Evolutionary conservation across 2,329 filamentous ascomycete genomes (phyloP).

Genomic region (Fusarium pseudocircinatum): DNA sequence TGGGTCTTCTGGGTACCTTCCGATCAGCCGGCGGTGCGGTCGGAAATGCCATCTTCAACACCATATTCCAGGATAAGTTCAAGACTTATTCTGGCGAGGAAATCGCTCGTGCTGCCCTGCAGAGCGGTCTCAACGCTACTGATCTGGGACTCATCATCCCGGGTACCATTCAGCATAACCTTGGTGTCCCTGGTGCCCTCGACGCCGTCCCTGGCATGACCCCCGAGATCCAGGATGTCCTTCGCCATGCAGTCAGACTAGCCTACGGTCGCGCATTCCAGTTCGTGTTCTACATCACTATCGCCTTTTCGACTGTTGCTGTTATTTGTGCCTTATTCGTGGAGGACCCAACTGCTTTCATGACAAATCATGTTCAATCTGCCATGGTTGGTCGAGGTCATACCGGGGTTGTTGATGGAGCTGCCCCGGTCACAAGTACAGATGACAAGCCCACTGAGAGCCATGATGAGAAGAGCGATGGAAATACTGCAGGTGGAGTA

Average conservation of each 20-base stretch:
- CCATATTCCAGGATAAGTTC: constrained; percentile 19
- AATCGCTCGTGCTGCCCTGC: background rate
- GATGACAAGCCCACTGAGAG: background rate
- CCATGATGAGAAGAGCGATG: background rate
- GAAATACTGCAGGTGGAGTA: fast-evolving
- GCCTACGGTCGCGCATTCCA: constrained; percentile 15
- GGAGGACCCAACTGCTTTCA: constrained; percentile 8
- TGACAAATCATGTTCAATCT: constrained; percentile 21
- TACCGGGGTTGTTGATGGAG: background rate
- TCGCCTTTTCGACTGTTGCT: constrained; percentile 5
- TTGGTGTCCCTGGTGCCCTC: background rate
- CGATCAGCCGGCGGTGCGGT: constrained; percentile 13
- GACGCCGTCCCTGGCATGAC: background rate
- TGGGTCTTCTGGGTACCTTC: constrained; percentile 21
- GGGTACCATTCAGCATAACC: background rate
- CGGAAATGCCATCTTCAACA: constrained; percentile 21
- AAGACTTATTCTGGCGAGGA: background rate
- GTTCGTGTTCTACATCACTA: constrained; percentile 17
- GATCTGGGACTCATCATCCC: constrained; percentile 7
- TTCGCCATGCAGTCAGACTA: background rate
- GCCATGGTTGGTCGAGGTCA: background rate
- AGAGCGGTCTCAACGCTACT: background rate
- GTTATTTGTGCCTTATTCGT: constrained; percentile 7
- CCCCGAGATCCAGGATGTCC: background rate
- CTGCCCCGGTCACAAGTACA: fast-evolving